Conservation (phyloP, 139 green algal genomes). For the Chlorella sorokiniana region DNA sequence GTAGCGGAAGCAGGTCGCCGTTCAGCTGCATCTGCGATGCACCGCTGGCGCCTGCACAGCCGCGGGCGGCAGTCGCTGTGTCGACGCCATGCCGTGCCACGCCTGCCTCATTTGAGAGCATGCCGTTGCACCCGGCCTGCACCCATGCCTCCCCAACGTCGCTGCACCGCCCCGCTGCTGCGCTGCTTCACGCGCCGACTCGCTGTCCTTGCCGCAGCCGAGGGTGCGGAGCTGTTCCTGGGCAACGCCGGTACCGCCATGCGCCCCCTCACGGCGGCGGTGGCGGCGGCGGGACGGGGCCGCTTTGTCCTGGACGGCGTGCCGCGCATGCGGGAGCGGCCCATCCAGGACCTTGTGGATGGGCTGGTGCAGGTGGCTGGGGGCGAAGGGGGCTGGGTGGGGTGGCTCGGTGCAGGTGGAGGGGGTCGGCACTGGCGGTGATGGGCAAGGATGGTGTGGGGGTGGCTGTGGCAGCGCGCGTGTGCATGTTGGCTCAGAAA, state of each 20-base stretch:
- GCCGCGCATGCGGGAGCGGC: slow-evolving; percentile 71
- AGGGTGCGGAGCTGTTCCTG: slow-evolving; percentile 85
- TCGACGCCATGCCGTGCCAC: too few species aligned
- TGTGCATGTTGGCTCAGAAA: too few species aligned
- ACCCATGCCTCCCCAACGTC: not conserved
- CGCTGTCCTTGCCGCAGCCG: not conserved
- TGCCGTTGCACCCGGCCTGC: not conserved
- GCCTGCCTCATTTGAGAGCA: too few species aligned
- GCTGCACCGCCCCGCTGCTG: not conserved
- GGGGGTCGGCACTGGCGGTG: not conserved
- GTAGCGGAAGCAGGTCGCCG: too few species aligned
- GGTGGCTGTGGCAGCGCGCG: not conserved
- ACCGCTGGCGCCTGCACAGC: too few species aligned
- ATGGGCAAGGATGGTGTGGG: not conserved
- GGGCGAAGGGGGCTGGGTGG: slow-evolving; percentile 83
- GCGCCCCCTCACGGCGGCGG: slow-evolving; percentile 95
- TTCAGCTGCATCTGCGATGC: too few species aligned
- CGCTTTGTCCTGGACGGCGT: slow-evolving; percentile 88
- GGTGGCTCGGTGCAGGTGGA: not conserved
- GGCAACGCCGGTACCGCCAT: slow-evolving; percentile 99
- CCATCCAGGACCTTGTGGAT: slow-evolving; percentile 80
- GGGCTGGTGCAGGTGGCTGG: slow-evolving; percentile 92
- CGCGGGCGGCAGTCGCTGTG: too few species aligned
- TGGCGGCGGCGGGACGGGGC: slow-evolving; percentile 91
- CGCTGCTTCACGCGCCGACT: not conserved